phyloP scores from a whole-genome alignment of 768 basidiomycete species.

The Serendipita sp. region DNA sequence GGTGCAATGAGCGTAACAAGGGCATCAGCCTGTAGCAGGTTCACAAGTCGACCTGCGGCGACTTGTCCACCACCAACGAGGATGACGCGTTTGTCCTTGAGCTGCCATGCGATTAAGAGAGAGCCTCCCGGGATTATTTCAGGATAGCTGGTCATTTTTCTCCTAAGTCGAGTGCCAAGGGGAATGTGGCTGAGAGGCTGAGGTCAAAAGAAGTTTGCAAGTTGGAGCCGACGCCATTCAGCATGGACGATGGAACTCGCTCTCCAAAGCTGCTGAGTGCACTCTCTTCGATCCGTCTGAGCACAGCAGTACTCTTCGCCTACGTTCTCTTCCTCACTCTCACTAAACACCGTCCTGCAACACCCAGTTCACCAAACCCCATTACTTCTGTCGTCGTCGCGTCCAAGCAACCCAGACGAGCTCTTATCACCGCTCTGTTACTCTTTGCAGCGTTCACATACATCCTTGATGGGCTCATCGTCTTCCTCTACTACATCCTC shows the following conservation, averaged over 20 bases:
- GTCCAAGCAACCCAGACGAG: constrained; percentile 55
- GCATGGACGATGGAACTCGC: constrained; percentile 5
- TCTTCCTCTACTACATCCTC: constrained; percentile 49
- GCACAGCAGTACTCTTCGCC: constrained; percentile 15
- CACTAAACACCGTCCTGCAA: constrained; percentile 10
- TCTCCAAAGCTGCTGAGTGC: neutral
- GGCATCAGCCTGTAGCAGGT: constrained; percentile 69
- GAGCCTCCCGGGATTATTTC: constrained; percentile 38
- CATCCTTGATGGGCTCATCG: constrained; percentile 60
- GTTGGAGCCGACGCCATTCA: neutral
- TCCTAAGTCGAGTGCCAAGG: neutral
- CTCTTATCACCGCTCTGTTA: constrained; percentile 55
- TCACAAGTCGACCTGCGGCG: constrained; percentile 74
- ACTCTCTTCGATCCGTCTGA: neutral
- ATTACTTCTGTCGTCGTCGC: constrained; percentile 69
- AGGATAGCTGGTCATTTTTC: neutral
- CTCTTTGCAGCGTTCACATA: constrained; percentile 57
- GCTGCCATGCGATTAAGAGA: constrained; percentile 86
- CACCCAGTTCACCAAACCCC: constrained; percentile 23
- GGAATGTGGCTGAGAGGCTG: neutral
- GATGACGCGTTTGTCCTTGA: constrained; percentile 67
- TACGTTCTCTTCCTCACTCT: constrained; percentile 12
- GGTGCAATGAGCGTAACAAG: constrained; percentile 67
- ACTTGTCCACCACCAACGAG: constrained; percentile 91
- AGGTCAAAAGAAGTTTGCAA: neutral